Evolutionary conservation across 1,284 basidiomycete genomes (phyloP).

Genomic region (Naganishia liquefaciens): DNA sequence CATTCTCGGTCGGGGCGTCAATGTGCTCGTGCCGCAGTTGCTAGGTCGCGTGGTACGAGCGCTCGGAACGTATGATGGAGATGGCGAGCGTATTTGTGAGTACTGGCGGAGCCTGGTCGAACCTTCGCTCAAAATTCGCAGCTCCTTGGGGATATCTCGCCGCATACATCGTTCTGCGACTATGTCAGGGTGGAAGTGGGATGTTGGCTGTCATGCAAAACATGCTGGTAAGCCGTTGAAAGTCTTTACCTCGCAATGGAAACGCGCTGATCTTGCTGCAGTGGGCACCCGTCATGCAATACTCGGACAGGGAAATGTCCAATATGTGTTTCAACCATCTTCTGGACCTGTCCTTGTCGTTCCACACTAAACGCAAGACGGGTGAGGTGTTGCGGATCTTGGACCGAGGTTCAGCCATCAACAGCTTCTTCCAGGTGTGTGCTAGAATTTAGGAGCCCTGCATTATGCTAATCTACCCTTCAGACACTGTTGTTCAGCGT

Average conservation of each 20-base stretch:
- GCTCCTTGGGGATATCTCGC: conserved; percentile 45
- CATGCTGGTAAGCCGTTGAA: conserved; percentile 37
- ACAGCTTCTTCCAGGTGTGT: conserved; percentile 55
- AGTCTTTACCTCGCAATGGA: too few species aligned
- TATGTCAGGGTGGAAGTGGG: conserved; percentile 54
- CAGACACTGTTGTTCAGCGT: conserved; percentile 69
- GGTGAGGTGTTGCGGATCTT: conserved; percentile 68
- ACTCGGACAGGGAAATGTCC: conserved; percentile 61
- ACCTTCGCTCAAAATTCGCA: conserved; percentile 13
- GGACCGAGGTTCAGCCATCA: conserved; percentile 64
- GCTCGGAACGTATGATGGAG: conserved; percentile 36
- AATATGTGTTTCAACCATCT: conserved; percentile 75
- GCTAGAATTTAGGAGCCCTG: conserved; percentile 24
- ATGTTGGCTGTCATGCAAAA: conserved; percentile 44
- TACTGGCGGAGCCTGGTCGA: neutral
- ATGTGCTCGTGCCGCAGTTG: conserved; percentile 68
- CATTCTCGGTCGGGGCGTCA: conserved; percentile 60
- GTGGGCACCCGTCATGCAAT: conserved; percentile 82
- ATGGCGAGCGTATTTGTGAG: conserved; percentile 32
- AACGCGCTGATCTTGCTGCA: neutral
- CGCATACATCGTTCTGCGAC: conserved; percentile 50
- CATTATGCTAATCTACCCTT: neutral
- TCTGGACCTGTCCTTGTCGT: conserved; percentile 78
- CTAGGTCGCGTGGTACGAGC: conserved; percentile 67
- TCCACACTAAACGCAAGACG: conserved; percentile 72